Base-by-base conservation (phyloP, 179 eudicot genomes). In the Heliamphora pulchella region DNA sequence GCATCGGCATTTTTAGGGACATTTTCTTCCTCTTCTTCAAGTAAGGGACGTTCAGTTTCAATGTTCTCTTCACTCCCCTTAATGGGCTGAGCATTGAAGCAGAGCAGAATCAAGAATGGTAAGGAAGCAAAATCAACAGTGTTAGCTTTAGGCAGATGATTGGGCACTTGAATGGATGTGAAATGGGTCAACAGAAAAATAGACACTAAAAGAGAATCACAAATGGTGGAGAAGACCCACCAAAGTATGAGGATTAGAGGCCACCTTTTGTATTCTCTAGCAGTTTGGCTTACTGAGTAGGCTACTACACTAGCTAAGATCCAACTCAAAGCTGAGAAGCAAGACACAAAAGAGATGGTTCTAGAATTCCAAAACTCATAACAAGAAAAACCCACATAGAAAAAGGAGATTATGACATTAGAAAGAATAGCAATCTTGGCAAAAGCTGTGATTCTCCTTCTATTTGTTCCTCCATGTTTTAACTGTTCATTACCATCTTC, bases 221-320 rank as follows among this genome's bases (percentile, higher is more conserved):
- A 73, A 46, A 87, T 65, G 59, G 77, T 22, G 14, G 91, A 88
- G 80, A 83, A 89, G 53, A 85, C 80, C 98, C 98, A 95, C 93
- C 92, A 95, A 10, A 91, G 67, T 76, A 85, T 51, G 70, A 95
- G 88, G 22, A 91, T 86, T 61, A 84, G 79, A 64, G 98, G 94
- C 90, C 90, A 90, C 48, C 74, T 87, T 78, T 79, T 81, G 64
- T 46, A 41, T 41, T 39, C n/a, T 41, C 71, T 41, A 39, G 31
- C 44, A 70, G 76, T 54, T 76, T 65, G 80, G 58, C 53, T 78
- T 22, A 73, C 67, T 54, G 88, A 85, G 82, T 87, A 87, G 31
- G 84, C 77, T 74, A 90, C 84, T 48, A 73, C 8, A 84, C 81
- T 86, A 31, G 97, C 86, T 81, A 87, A 79, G 82, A 84, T 83